Evolutionary conservation across 2,329 filamentous ascomycete genomes (phyloP).

Genomic region (Hypoxylon sp.): DNA sequence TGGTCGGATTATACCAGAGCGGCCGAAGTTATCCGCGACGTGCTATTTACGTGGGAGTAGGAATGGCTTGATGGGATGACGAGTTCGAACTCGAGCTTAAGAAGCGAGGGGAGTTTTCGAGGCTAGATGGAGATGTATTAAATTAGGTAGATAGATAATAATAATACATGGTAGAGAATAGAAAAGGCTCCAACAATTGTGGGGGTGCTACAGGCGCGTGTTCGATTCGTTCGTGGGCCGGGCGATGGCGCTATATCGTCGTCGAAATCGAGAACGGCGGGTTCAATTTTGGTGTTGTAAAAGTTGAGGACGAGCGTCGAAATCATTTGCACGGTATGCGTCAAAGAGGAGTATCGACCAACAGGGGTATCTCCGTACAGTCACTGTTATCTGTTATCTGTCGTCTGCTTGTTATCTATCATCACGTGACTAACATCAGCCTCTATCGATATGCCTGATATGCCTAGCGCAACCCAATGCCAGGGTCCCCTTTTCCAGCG

Average conservation of each 20-base stretch:
- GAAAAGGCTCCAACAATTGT: neutral
- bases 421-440: constrained; percentile 27
- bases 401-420: no score
- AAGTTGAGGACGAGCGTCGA: constrained; percentile 16
- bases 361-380: constrained; percentile 7
- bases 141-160: constrained; percentile 25
- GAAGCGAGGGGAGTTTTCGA: neutral
- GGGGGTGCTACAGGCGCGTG: constrained; percentile 8
- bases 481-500: constrained; percentile 11
- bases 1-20: constrained; percentile 56
- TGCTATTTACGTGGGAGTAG: neutral
- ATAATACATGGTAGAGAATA: constrained; percentile 25
- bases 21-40: neutral
- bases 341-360: constrained; percentile 32
- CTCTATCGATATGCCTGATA: constrained; percentile 25
- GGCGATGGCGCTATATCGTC: constrained; percentile 25
- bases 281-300: constrained; percentile 35
- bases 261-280: constrained; percentile 10
- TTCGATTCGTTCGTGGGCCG: constrained; percentile 17
- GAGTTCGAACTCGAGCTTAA: neutral
- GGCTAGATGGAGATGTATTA: constrained; percentile 22
- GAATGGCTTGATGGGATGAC: constrained; percentile 3
- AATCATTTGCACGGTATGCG: constrained; percentile 23
- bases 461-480: constrained; percentile 12
- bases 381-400: neutral